Evolutionary conservation across 768 basidiomycete species (phyloP).

Genomic region (Psilocybe subaeruginosa): DNA sequence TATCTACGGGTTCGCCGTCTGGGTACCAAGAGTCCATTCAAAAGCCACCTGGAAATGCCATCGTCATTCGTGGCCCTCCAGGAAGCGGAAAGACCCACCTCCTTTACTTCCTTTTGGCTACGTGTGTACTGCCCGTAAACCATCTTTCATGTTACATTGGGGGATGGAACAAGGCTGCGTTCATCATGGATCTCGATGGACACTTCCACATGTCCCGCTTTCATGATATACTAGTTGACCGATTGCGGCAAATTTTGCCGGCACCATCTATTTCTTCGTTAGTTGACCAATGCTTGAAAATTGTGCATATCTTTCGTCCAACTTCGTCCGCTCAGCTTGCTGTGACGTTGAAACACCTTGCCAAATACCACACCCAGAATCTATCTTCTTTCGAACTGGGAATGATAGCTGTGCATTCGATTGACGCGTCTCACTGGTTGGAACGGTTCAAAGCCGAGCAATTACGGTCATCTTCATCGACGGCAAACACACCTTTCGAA

Average conservation of each 20-base stretch:
- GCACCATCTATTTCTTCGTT: constrained; percentile 20
- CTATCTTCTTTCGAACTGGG: constrained; percentile 61
- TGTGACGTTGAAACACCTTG: constrained; percentile 60
- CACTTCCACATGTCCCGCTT: constrained; percentile 64
- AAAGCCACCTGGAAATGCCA: constrained; percentile 55
- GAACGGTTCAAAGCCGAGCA: constrained; percentile 72
- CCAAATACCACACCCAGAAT: constrained; percentile 50
- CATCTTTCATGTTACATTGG: constrained; percentile 37
- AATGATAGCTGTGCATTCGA: constrained; percentile 73
- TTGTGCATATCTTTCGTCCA: constrained; percentile 72
- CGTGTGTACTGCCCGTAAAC: constrained; percentile 55
- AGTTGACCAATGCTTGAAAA: constrained; percentile 41
- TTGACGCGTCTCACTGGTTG: constrained; percentile 78
- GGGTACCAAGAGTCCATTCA: constrained; percentile 2
- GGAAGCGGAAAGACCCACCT: constrained; percentile 80
- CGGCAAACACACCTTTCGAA: constrained; percentile 29
- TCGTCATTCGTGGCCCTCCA: constrained; percentile 79
- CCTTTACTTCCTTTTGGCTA: constrained; percentile 64
- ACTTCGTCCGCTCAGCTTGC: constrained; percentile 71
- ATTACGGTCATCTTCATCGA: constrained; percentile 26
- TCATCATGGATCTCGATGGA: constrained; percentile 73
- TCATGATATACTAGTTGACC: constrained; percentile 49
- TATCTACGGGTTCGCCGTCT: constrained; percentile 18
- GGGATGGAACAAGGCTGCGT: constrained; percentile 67
- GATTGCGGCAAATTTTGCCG: constrained; percentile 39